Base-by-base conservation (phyloP, 192 early-diverging fungal species). In the Gaertneriomyces sp. region DNA sequence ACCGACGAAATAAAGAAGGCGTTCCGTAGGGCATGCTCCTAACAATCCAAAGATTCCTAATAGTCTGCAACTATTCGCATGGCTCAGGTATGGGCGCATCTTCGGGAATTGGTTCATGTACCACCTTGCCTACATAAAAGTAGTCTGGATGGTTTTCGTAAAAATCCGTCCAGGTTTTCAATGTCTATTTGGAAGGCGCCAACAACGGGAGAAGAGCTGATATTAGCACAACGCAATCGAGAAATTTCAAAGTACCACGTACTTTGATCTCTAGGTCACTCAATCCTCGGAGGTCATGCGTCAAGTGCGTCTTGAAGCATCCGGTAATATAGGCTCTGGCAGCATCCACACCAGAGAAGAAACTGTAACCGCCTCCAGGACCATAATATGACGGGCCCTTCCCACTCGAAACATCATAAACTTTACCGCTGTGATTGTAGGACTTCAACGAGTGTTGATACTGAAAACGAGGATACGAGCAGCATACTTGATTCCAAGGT, bases 241-340 rank as follows among this genome's bases (percentile, higher is more conserved):
- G n/a, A n/a, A n/a, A n/a, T n/a, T n/a, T 7, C 33, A 17, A 5
- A 20, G 9, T 33, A 42, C 40, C 1, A 42, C 76, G 64, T 79
- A 89, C 92, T 49, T 87, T 84, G 7, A 98, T 63, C 75, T 99
- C 81, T 4, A 76, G 65, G 11, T 81, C 74, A 2, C 75, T 87
- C 38, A 99, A 77, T 9, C 94, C 95, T 42, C 95, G 86, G 11
- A 92, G 74, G 78, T 99, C 97, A 63, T 94, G 94, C 8, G 94
- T 96, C 19, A 95, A 74, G 68, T 99, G 93, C 43, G 89, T 89
- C 58, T 91, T 62, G 66, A 98, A 92, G 73, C 97, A 99, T 42
- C 95, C 95, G 3, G 97, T 99, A 14, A 89, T 88, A 71, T 90
- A 99, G 10, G 97, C 93, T 38, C 97, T 80, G 10, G 94, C 87